Base-by-base conservation (phyloP, 768 basidiomycete genomes). In the Mycena floridula region DNA sequence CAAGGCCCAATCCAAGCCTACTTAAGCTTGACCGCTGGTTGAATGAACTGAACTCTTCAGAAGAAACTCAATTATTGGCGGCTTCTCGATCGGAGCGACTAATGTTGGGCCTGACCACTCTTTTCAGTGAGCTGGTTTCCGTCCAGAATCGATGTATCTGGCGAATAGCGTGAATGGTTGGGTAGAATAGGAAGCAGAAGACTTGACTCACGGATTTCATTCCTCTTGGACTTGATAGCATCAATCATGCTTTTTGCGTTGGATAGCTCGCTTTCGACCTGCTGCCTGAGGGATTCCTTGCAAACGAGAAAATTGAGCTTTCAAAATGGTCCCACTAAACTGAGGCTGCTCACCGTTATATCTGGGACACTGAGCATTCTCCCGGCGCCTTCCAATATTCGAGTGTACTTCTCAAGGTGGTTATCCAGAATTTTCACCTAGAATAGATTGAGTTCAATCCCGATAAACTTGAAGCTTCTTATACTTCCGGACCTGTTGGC, bases 381-480 rank as follows among this genome's bases (percentile, higher is more conserved):
- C 68, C 94, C 90, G 1, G 93, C 93, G 9, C 93, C 93, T 61
- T 92, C 91, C 59, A 82, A 89, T 49, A 96, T 91, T 44, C 85
- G 74, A 49, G 79, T 80, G 64, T 93, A 85, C 48, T 86, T 73
- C 43, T 78, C 77, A n/a, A 94, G 69, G 55, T 81, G 79, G 43
- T 72, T 73, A 40, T 78, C 77, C 18, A 96, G 69, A 4, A 70
- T 63, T 37, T 82, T 81, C 39, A 92, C 63, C 90, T 90, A 41
- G 36, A 40, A 40, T 30, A 44, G 27, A 24, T 18, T n/a, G 43
- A 24, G 28, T 25, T 39, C 13, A 3, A 28, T 24, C 3, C 38
- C 21, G 18, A 42, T 41, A n/a, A 32, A 18, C 18, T 23, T 27
- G 12, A 16, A n/a, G 23, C 38, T 15, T 44, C 46, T 25, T 47